Conservation (phyloP, 2,329 filamentous ascomycete genomes). For the Thelonectria discophora region DNA sequence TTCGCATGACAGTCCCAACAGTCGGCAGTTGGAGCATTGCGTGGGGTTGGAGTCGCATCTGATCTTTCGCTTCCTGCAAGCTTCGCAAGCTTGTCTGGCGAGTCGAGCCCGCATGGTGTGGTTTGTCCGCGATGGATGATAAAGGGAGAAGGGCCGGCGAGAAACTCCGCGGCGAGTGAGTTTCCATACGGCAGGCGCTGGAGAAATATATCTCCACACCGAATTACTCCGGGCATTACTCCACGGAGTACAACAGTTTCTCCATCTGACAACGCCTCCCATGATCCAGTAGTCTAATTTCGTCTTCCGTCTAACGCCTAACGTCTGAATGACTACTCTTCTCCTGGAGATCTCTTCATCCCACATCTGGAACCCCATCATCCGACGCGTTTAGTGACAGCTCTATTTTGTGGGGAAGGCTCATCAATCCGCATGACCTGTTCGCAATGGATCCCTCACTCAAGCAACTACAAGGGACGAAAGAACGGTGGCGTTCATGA, state of each 20-base stretch:
- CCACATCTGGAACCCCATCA: constrained; percentile 3
- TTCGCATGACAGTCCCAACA: constrained; percentile 5
- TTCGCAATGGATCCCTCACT: not conserved
- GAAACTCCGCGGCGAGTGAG: not conserved
- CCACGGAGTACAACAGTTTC: too few relatives aligned
- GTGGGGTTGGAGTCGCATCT: constrained; percentile 15
- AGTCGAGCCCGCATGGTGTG: constrained; percentile 18
- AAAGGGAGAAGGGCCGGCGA: not conserved
- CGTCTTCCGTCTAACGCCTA: too few relatives aligned
- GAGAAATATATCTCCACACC: not conserved
- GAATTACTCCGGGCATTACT: not conserved
- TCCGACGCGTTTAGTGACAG: not conserved
- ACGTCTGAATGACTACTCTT: too few relatives aligned
- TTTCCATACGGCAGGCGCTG: not conserved
- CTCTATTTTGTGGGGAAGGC: constrained; percentile 8
- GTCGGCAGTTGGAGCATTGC: constrained; percentile 18
- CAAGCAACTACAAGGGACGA: not conserved
- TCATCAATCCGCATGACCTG: constrained; percentile 6
- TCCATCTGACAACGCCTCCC: not conserved
- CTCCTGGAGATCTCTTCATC: too few relatives aligned
- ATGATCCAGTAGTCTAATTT: not conserved
- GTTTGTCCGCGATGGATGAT: not conserved
- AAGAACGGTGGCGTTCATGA: not conserved
- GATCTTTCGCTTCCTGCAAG: constrained; percentile 24
- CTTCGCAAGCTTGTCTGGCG: constrained; percentile 21